Conservation (phyloP, 2,329 filamentous ascomycete genomes). For the Fusarium sp. region DNA sequence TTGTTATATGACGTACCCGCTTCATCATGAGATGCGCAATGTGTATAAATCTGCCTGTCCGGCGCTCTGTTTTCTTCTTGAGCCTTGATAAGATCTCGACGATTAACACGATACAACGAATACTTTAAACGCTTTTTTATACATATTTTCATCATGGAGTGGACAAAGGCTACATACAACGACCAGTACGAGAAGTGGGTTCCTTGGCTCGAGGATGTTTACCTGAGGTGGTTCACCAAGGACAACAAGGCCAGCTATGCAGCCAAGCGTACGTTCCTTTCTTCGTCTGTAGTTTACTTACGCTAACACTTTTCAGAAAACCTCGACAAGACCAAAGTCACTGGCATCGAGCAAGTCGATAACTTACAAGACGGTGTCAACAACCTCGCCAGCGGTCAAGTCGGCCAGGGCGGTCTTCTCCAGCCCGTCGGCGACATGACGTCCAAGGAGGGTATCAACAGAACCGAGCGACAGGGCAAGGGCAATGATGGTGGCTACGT, state of each 20-base stretch:
- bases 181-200: slow-evolving; percentile 80
- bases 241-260: slow-evolving; percentile 82
- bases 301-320: slow-evolving; percentile 61
- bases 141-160: slow-evolving; percentile 58
- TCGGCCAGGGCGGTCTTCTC: slow-evolving; percentile 76
- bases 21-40: slow-evolving; percentile 15
- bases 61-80: not conserved
- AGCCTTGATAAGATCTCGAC: not conserved
- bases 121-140: not conserved
- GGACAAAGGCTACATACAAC: slow-evolving; percentile 74
- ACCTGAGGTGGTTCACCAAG: slow-evolving; percentile 78
- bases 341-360: slow-evolving; percentile 74
- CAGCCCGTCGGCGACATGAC: slow-evolving; percentile 72
- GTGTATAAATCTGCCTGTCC: slow-evolving; percentile 24
- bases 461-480: slow-evolving; percentile 73
- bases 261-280: slow-evolving; percentile 68
- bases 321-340: slow-evolving; percentile 77
- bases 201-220: slow-evolving; percentile 81
- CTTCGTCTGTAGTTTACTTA: not conserved
- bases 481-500: slow-evolving; percentile 68
- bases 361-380: slow-evolving; percentile 76
- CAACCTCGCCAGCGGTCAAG: slow-evolving; percentile 70
- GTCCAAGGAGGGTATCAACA: slow-evolving; percentile 75
- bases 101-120: slow-evolving; percentile 9
- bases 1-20: slow-evolving; percentile 42